Conservation (phyloP, 2,329 filamentous ascomycete genomes). For the Parascedosporium putredinis region DNA sequence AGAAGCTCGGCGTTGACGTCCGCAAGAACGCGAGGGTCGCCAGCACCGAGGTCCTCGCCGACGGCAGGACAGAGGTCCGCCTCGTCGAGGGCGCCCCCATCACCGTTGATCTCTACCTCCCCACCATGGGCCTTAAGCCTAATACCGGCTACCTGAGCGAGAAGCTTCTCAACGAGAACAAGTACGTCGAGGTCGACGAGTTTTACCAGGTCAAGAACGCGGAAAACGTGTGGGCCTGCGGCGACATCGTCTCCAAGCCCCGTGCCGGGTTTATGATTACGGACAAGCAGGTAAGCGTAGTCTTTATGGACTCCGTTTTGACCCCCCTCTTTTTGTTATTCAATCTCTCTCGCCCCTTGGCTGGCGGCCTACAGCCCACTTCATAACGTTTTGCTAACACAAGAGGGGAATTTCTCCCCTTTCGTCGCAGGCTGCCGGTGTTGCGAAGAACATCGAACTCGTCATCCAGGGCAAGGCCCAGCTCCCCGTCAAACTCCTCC, state of each 20-base stretch:
- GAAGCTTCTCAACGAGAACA: conserved; percentile 30
- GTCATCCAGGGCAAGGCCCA: conserved; percentile 33
- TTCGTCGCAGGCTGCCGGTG: conserved; percentile 31
- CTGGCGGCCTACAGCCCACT: too few relatives aligned
- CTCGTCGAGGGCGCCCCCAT: conserved; percentile 36
- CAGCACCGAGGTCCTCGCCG: conserved; percentile 19
- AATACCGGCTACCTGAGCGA: conserved; percentile 43
- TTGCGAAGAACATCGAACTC: conserved; percentile 43
- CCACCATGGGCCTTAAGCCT: conserved; percentile 42
- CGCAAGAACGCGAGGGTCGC: conserved; percentile 30
- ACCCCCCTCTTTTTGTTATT: too few relatives aligned
- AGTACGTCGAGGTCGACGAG: conserved; percentile 39
- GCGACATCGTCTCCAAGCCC: conserved; percentile 41
- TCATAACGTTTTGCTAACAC: too few relatives aligned
- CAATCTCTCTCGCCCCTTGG: too few relatives aligned
- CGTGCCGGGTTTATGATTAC: conserved; percentile 49
- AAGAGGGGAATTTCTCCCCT: not conserved
- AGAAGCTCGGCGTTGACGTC: conserved; percentile 40
- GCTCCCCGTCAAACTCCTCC: conserved; percentile 32
- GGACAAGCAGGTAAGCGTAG: conserved; percentile 36
- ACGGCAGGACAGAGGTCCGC: conserved; percentile 37
- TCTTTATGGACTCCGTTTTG: too few relatives aligned
- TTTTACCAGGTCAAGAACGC: conserved; percentile 34
- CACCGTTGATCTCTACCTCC: conserved; percentile 44
- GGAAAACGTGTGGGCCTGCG: conserved; percentile 40